A percentile compares a stretch with the other conserved stretches of the same genome.
phyloP scores from a whole-genome alignment of 169 alveolate genomes.

The Cryptosporidium felis region DNA sequence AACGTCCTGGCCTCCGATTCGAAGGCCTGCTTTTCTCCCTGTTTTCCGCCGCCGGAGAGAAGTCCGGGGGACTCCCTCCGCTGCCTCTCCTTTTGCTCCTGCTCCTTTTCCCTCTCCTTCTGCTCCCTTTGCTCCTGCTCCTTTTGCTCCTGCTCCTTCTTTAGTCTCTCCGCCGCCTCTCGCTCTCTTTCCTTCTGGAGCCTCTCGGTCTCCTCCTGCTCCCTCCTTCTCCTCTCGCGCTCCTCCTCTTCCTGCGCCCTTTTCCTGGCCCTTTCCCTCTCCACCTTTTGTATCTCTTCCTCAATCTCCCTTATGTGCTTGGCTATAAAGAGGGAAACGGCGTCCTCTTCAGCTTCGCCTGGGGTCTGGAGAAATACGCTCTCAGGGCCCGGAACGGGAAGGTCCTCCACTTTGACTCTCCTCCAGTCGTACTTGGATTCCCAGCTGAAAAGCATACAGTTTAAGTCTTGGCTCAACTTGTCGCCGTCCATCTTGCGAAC shows the following conservation, averaged over 20 bases:
- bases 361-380: no score
- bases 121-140: neutral
- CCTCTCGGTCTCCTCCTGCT: neutral
- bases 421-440: neutral
- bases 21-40: neutral
- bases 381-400: no score
- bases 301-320: conserved; percentile 21
- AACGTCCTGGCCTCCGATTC: neutral
- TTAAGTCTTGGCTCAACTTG: conserved; percentile 29
- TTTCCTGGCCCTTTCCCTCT: neutral
- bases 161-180: neutral
- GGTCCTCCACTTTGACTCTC: neutral
- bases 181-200: neutral
- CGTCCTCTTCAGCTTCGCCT: conserved; percentile 8
- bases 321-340: conserved; percentile 20
- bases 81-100: neutral
- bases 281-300: conserved; percentile 9
- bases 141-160: neutral
- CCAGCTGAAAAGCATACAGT: conserved; percentile 21
- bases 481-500: conserved; percentile 41
- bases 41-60: neutral
- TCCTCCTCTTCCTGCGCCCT: conserved; percentile 17
- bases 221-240: neutral
- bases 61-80: no score
- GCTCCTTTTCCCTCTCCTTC: no score